These are phyloP conservation scores for Lasiodiplodia sp. DNA, from an alignment of 2,329 filamentous ascomycete genomes.

Conservation along the genomic window DNA sequence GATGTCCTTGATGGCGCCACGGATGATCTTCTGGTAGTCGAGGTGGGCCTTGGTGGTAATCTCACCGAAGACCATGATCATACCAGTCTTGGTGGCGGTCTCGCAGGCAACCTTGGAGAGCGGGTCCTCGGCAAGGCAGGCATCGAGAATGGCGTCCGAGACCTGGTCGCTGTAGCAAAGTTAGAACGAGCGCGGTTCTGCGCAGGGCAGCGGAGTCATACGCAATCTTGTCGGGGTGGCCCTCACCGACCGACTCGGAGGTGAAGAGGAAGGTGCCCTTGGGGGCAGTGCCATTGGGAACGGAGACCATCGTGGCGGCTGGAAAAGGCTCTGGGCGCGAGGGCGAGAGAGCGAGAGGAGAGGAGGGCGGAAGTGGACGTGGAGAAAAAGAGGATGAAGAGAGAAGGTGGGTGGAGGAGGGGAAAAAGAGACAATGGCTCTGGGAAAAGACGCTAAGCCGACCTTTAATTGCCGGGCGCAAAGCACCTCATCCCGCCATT, in stretches of 20 bases:
- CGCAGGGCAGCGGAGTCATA: conserved; percentile 42
- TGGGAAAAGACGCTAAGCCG: conserved; percentile 24
- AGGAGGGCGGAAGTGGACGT: conserved; percentile 22
- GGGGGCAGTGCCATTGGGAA: conserved; percentile 26
- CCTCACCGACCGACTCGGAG: conserved; percentile 60
- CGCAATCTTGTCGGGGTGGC: conserved; percentile 94
- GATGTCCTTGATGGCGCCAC: conserved; percentile 95
- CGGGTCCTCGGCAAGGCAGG: conserved; percentile 91
- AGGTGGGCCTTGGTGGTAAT: conserved; percentile 95
- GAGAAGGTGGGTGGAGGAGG: conserved; percentile 35
- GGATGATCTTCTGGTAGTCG: conserved; percentile 98
- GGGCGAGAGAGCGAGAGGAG: not conserved
- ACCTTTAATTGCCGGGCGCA: conserved; percentile 25
- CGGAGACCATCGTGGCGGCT: conserved; percentile 26
- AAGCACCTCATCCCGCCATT: conserved; percentile 26
- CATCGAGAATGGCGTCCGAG: conserved; percentile 97
- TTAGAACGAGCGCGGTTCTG: conserved; percentile 2
- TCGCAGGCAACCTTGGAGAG: conserved; percentile 99
- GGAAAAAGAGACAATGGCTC: conserved; percentile 33
- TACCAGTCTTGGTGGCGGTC: conserved; percentile 98
- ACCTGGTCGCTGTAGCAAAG: conserved; percentile 76
- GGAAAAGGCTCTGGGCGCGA: not conserved
- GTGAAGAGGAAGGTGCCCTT: conserved; percentile 57
- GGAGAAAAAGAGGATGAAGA: conserved; percentile 35
- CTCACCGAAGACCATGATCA: conserved; percentile 88